Conservation (phyloP, 2,329 filamentous ascomycete genomes). For the Fusarium mexicanum region DNA sequence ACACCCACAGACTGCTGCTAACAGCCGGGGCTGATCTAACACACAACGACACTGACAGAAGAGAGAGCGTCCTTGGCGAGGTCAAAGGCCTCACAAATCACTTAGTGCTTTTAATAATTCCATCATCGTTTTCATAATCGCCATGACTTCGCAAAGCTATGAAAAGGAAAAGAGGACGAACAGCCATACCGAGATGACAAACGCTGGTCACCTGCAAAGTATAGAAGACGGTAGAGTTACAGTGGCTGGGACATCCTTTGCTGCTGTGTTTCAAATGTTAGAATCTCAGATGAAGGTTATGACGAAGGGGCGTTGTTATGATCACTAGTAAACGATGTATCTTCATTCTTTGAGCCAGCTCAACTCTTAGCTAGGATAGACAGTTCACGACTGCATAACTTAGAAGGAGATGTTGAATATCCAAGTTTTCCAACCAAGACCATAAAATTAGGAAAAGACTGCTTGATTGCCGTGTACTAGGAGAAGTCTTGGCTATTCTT, state of each 20-base stretch:
- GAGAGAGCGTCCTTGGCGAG: background rate
- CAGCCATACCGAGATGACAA: slow-evolving; percentile 6
- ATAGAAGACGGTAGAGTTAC: background rate
- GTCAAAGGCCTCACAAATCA: too few species aligned
- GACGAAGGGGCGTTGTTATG: background rate
- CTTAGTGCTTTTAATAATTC: background rate
- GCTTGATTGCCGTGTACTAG: background rate
- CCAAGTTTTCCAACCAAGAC: background rate
- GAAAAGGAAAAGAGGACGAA: background rate
- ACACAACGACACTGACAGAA: background rate
- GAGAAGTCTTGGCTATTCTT: background rate
- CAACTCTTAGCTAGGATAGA: background rate
- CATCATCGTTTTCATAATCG: background rate
- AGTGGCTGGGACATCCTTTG: background rate
- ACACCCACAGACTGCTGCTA: background rate
- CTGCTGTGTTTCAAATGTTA: background rate
- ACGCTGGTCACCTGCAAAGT: slow-evolving; percentile 1
- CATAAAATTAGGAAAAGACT: background rate
- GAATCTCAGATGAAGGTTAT: background rate
- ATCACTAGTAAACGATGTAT: background rate
- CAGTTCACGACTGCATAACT: background rate
- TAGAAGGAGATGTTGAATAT: background rate
- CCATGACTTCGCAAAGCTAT: background rate
- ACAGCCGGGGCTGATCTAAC: slow-evolving; percentile 16
- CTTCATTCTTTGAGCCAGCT: background rate